A percentile compares a stretch with the other conserved stretches of the same genome.
Evolutionary conservation across 192 early-diverging fungal species (phyloP).

Genomic region (Endogone sp.): DNA sequence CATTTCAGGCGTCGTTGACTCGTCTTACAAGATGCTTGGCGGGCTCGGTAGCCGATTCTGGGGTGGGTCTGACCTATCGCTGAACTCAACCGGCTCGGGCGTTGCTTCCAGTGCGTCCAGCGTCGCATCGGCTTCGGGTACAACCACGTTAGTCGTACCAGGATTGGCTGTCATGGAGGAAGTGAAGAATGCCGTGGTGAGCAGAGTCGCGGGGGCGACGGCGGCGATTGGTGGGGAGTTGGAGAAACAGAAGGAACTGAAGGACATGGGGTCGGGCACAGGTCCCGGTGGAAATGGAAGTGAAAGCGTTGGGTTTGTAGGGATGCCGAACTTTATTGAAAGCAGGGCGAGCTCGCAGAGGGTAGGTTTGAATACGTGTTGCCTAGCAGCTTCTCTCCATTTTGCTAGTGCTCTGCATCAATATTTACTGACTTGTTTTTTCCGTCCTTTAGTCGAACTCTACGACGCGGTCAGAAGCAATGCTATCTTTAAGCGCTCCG

Average conservation of each 20-base stretch:
- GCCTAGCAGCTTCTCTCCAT: too few relatives aligned
- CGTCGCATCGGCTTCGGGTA: not conserved
- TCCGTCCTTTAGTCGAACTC: not conserved
- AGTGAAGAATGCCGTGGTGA: conserved; percentile 11
- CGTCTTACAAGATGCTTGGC: conserved; percentile 40
- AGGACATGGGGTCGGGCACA: not conserved
- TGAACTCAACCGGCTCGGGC: not conserved
- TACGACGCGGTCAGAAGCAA: not conserved
- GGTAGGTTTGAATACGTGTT: not conserved
- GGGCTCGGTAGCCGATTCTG: conserved; percentile 35
- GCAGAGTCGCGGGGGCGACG: conserved; percentile 1
- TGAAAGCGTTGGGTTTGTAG: not conserved
- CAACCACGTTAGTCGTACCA: not conserved
- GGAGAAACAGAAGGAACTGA: not conserved
- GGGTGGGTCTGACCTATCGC: conserved; percentile 12
- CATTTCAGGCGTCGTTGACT: conserved; percentile 46
- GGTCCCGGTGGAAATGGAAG: not conserved
- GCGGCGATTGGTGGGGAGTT: not conserved
- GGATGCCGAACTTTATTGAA: not conserved
- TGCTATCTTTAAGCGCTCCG: not conserved
- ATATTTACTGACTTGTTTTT: not conserved
- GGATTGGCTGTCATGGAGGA: conserved; percentile 14
- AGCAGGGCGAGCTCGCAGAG: not conserved
- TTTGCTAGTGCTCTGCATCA: not conserved
- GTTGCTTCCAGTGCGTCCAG: not conserved